These are phyloP conservation scores for Mortierella sp. DNA, from an alignment of 371 early-diverging fungal species.

Conservation along the genomic window DNA sequence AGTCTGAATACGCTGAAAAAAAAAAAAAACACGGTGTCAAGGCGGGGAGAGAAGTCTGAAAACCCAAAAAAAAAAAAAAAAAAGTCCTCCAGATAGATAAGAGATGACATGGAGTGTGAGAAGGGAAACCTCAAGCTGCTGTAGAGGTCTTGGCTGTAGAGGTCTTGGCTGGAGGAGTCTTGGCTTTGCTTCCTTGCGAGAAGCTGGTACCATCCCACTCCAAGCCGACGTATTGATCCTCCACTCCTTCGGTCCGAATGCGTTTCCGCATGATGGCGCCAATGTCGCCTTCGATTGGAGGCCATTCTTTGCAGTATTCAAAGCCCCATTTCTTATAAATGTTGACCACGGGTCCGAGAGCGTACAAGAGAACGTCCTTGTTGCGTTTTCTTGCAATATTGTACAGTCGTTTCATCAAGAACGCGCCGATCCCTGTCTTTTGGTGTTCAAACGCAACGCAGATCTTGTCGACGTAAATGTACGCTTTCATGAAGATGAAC, in stretches of 20 bases:
- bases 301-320: slow-evolving; percentile 53
- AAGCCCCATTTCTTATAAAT: slow-evolving; percentile 53
- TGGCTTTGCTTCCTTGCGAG: neutral
- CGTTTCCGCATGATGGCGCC: slow-evolving; percentile 51
- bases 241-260: slow-evolving; percentile 31
- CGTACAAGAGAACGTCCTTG: slow-evolving; percentile 55
- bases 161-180: too few species aligned
- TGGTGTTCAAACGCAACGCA: slow-evolving; percentile 46
- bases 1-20: too few species aligned
- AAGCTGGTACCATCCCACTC: slow-evolving; percentile 47
- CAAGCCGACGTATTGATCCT: slow-evolving; percentile 32
- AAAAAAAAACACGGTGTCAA: too few species aligned
- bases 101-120: too few species aligned
- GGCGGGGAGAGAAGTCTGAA: too few species aligned
- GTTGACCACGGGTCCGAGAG: slow-evolving; percentile 40
- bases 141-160: too few species aligned
- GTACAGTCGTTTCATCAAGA: slow-evolving; percentile 45
- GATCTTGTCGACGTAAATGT: slow-evolving; percentile 56
- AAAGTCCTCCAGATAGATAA: too few species aligned
- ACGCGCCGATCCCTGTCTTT: slow-evolving; percentile 47
- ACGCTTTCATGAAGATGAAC: slow-evolving; percentile 53
- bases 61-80: too few species aligned
- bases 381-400: slow-evolving; percentile 31
- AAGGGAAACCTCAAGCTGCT: too few species aligned
- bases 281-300: slow-evolving; percentile 33